Percentiles rank a stretch among this genome's conserved stretches.
phyloP scores from a whole-genome alignment of 129 eudicot genomes.

The Artemisia argyi region DNA sequence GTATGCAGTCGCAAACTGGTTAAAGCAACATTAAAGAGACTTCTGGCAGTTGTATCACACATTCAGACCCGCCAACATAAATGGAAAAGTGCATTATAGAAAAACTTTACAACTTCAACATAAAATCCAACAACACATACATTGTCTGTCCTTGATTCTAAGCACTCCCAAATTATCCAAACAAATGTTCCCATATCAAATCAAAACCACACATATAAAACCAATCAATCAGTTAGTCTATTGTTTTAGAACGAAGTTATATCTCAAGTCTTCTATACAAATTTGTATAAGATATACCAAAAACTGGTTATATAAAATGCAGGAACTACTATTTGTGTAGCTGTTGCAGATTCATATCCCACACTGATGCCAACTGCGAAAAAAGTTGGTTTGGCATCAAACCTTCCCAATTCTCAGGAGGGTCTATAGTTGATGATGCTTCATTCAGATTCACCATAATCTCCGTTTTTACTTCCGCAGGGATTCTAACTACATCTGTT shows the following conservation, averaged over 20 bases:
- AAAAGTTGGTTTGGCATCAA: slow-evolving; percentile 68
- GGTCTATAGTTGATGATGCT: slow-evolving; percentile 54
- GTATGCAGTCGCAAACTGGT: too few relatives aligned
- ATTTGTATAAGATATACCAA: slow-evolving; percentile 8
- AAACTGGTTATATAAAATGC: neutral
- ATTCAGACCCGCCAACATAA: too few relatives aligned
- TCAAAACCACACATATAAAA: slow-evolving; percentile 13
- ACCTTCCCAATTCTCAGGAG: slow-evolving; percentile 93
- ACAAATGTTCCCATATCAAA: slow-evolving; percentile 4
- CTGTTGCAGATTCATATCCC: slow-evolving; percentile 68
- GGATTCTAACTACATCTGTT: slow-evolving; percentile 51
- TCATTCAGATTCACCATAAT: slow-evolving; percentile 68
- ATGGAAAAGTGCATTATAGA: too few relatives aligned
- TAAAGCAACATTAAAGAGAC: too few relatives aligned
- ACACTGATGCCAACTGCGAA: slow-evolving; percentile 71
- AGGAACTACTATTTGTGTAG: slow-evolving; percentile 42
- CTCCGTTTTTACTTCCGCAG: slow-evolving; percentile 64
- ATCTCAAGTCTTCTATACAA: slow-evolving; percentile 22
- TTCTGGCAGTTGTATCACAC: too few relatives aligned
- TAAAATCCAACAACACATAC: neutral
- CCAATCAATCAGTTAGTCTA: slow-evolving; percentile 17
- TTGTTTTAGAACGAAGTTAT: slow-evolving; percentile 2
- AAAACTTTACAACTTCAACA: too few relatives aligned
- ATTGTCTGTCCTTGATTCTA: neutral
- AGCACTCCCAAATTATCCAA: neutral